phyloP scores from a whole-genome alignment of 2,329 filamentous ascomycete species.

The Gremmenia infestans region DNA sequence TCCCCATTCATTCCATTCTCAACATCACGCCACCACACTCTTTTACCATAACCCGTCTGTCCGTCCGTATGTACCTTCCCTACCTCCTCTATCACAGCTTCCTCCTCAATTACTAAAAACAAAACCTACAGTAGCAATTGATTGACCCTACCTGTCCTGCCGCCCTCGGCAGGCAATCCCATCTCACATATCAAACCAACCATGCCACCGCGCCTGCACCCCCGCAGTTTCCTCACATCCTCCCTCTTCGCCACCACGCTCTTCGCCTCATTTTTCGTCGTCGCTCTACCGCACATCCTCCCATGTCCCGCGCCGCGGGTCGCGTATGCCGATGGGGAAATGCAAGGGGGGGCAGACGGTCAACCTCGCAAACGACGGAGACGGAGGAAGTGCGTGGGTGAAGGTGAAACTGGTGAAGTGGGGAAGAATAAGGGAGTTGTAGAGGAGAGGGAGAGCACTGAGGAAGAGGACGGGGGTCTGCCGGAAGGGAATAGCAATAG shows the following conservation, averaged over 20 bases:
- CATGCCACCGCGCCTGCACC: conserved; percentile 85
- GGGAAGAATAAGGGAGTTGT: conserved; percentile 38
- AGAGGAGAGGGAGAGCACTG: conserved; percentile 23
- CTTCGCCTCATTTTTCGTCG: conserved; percentile 83
- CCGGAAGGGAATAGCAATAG: conserved; percentile 37
- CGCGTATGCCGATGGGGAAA: conserved; percentile 62
- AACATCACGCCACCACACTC: conserved; percentile 4
- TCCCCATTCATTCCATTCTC: conserved; percentile 3
- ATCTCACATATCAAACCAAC: too few relatives aligned
- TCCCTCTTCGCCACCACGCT: conserved; percentile 94
- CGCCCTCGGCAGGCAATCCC: conserved; percentile 21
- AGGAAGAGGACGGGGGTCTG: conserved; percentile 39
- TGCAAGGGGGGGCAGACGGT: conserved; percentile 14
- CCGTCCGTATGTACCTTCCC: too few relatives aligned
- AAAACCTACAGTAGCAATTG: too few relatives aligned
- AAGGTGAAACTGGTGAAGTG: conserved; percentile 32
- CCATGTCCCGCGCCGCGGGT: conserved; percentile 82
- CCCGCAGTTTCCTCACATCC: conserved; percentile 86
- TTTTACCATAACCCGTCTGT: too few relatives aligned
- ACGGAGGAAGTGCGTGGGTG: conserved; percentile 37
- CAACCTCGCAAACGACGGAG: conserved; percentile 38
- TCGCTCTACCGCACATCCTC: conserved; percentile 81
- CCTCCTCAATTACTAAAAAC: too few relatives aligned
- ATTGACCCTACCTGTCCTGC: too few relatives aligned
- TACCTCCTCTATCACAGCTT: too few relatives aligned